Evolutionary conservation across 768 basidiomycete genomes (phyloP).

Genomic region (Candolleomyces efflorescens): DNA sequence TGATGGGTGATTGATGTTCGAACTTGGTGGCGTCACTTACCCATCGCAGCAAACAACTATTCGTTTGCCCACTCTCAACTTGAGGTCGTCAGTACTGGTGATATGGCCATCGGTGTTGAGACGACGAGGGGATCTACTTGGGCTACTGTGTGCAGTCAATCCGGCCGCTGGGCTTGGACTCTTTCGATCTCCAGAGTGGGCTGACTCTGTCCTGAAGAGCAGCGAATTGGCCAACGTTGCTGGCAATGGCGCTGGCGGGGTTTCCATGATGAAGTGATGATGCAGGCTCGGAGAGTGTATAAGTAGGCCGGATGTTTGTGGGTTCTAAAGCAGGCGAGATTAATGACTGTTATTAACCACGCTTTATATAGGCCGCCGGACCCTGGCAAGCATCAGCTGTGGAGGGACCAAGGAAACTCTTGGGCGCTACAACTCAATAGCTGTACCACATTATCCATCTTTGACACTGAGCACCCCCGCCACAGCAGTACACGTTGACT

Average conservation of each 20-base stretch:
- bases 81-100: constrained; percentile 12
- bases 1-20: neutral
- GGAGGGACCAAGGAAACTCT: neutral
- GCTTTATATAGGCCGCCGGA: no score
- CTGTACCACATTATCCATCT: no score
- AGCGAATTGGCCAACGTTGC: neutral
- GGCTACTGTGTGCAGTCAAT: constrained; percentile 10
- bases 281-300: neutral
- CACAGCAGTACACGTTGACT: no score
- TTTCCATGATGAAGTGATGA: neutral
- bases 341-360: no score
- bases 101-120: constrained; percentile 27
- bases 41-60: constrained; percentile 76
- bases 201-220: constrained; percentile 3
- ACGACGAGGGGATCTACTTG: constrained; percentile 28
- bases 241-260: neutral
- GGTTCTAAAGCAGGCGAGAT: no score
- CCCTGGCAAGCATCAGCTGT: no score
- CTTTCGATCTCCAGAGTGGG: neutral
- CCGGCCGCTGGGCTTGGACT: neutral
- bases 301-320: neutral
- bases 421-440: no score
- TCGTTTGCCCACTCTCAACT: constrained; percentile 41
- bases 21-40: constrained; percentile 30
- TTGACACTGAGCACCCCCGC: no score